Percentiles rank a stretch among this genome's conserved stretches.
Conservation (phyloP, 225 moss, liverwort and hornwort genomes). For the Asterella californica region DNA sequence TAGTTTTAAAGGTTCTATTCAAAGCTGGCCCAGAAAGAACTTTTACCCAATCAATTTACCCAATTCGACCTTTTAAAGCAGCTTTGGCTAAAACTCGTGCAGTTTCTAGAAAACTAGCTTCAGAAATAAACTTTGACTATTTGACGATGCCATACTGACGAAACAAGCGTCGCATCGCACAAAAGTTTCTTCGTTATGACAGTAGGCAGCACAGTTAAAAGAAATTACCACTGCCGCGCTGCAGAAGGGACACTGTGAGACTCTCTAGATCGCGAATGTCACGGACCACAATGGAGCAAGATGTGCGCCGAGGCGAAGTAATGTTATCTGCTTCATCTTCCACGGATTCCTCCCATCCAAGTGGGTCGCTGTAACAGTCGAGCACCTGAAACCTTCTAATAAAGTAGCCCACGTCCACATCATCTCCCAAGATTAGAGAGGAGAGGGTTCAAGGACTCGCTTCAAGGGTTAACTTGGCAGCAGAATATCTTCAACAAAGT, state of each 20-base stretch:
- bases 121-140: too few relatives aligned
- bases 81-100: too few relatives aligned
- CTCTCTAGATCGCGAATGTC: conserved; percentile 56
- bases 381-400: conserved; percentile 66
- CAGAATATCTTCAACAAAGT: background rate
- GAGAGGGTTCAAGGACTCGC: too few relatives aligned
- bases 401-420: conserved; percentile 16
- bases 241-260: conserved; percentile 47
- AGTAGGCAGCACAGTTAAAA: background rate
- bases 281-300: conserved; percentile 32
- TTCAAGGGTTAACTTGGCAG: background rate
- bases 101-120: too few relatives aligned
- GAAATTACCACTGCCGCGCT: conserved; percentile 51
- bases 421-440: background rate
- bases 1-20: too few relatives aligned
- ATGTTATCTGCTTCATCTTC: conserved; percentile 18
- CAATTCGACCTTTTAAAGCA: too few relatives aligned
- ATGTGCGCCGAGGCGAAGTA: background rate
- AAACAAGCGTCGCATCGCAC: background rate
- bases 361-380: conserved; percentile 85
- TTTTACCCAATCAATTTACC: too few relatives aligned
- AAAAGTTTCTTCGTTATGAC: background rate
- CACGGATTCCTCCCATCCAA: conserved; percentile 67
- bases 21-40: too few relatives aligned
- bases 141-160: background rate